These are phyloP conservation scores for Epichloe gansuensis DNA, from an alignment of 2,329 filamentous ascomycete genomes.

Conservation along the genomic window DNA sequence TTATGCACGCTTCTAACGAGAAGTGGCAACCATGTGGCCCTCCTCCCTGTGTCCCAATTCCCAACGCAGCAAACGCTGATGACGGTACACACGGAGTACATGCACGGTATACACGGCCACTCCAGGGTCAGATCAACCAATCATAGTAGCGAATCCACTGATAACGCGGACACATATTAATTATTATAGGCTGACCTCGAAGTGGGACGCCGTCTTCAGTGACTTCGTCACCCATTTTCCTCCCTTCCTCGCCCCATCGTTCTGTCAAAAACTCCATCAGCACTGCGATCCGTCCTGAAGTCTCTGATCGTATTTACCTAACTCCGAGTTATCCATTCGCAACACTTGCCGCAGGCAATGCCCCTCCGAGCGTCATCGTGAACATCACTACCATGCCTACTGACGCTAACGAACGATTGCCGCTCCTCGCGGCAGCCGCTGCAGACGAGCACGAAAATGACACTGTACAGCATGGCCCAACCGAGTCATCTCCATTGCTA, in stretches of 20 bases:
- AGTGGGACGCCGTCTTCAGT: not conserved
- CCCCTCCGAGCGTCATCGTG: not conserved
- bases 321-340: not conserved
- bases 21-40: not conserved
- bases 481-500: constrained; percentile 43
- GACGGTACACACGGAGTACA: too few species aligned
- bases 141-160: not conserved
- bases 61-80: not conserved
- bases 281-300: not conserved
- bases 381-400: constrained; percentile 27
- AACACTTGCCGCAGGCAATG: not conserved
- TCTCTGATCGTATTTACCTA: not conserved
- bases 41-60: too few species aligned
- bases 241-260: not conserved
- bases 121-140: not conserved
- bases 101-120: too few species aligned
- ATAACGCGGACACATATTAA: not conserved
- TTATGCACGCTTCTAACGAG: not conserved
- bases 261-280: not conserved
- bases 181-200: not conserved
- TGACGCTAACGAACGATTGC: constrained; percentile 27
- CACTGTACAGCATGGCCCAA: constrained; percentile 8
- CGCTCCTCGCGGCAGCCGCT: constrained; percentile 27
- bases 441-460: constrained; percentile 16
- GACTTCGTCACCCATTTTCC: not conserved